Evolutionary conservation across 108 stramenopile genomes (phyloP).

Genomic region (Nitzschia inconspicua): DNA sequence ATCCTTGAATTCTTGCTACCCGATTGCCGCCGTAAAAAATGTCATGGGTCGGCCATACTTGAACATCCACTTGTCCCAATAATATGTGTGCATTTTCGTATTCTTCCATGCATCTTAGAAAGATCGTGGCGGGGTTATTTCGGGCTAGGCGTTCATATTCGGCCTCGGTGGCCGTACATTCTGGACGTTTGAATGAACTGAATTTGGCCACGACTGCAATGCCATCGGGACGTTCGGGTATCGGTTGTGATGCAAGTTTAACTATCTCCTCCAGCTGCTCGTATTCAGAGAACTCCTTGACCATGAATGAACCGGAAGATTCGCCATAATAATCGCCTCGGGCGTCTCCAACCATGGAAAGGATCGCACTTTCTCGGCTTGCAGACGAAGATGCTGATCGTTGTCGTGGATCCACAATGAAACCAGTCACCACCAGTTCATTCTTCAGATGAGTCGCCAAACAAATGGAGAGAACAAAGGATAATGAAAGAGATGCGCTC

Average conservation of each 20-base stretch:
- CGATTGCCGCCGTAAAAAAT: slow-evolving; percentile 53
- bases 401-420: too few species aligned
- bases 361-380: too few species aligned
- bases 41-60: slow-evolving; percentile 36
- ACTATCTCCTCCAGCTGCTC: slow-evolving; percentile 68
- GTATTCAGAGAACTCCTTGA: slow-evolving; percentile 45
- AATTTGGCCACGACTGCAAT: slow-evolving; percentile 66
- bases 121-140: slow-evolving; percentile 56
- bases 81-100: slow-evolving; percentile 48
- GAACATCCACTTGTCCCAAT: slow-evolving; percentile 38
- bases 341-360: slow-evolving; percentile 16
- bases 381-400: too few species aligned
- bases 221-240: slow-evolving; percentile 71
- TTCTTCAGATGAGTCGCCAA: too few species aligned
- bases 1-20: slow-evolving; percentile 59
- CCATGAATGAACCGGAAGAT: slow-evolving; percentile 35
- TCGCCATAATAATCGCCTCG: slow-evolving; percentile 33
- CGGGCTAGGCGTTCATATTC: slow-evolving; percentile 60
- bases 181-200: slow-evolving; percentile 19
- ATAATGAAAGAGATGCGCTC: too few species aligned
- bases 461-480: too few species aligned
- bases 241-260: slow-evolving; percentile 38
- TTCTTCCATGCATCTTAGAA: slow-evolving; percentile 61
- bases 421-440: too few species aligned
- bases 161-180: slow-evolving; percentile 53